phyloP scores from a whole-genome alignment of 2,329 filamentous ascomycete species.

The Botryotinia globosa region DNA sequence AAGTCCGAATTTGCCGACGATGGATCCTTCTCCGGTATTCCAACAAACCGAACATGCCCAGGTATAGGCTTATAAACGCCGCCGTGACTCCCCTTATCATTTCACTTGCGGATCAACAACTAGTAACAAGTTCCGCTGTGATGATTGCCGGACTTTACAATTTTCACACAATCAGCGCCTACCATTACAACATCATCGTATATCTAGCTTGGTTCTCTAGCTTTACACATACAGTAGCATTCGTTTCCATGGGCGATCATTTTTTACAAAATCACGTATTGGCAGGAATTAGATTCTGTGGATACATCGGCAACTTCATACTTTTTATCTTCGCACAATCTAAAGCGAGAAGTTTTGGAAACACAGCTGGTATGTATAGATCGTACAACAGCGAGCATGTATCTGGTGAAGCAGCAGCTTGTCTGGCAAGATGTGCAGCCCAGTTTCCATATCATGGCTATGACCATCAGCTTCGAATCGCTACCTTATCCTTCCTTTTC shows the following conservation, averaged over 20 bases:
- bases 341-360: slow-evolving; percentile 7
- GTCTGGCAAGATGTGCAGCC: neutral
- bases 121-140: neutral
- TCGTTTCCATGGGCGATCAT: neutral
- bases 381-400: neutral
- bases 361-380: neutral
- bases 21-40: neutral
- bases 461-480: neutral
- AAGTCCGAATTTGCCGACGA: neutral
- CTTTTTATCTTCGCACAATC: neutral
- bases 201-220: slow-evolving; percentile 12
- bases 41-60: neutral
- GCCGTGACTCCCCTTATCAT: neutral
- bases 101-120: slow-evolving; percentile 15
- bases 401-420: slow-evolving; percentile 5
- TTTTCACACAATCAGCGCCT: neutral
- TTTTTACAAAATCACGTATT: neutral
- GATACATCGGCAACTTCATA: slow-evolving; percentile 7
- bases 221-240: slow-evolving; percentile 9
- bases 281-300: neutral
- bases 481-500: neutral
- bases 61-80: neutral
- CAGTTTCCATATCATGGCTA: neutral
- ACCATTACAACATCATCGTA: slow-evolving; percentile 15
- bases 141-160: slow-evolving; percentile 6